These are phyloP conservation scores for Aristolochia fimbriata DNA, from an alignment of 164 flowering plant species.

Conservation along the genomic window DNA sequence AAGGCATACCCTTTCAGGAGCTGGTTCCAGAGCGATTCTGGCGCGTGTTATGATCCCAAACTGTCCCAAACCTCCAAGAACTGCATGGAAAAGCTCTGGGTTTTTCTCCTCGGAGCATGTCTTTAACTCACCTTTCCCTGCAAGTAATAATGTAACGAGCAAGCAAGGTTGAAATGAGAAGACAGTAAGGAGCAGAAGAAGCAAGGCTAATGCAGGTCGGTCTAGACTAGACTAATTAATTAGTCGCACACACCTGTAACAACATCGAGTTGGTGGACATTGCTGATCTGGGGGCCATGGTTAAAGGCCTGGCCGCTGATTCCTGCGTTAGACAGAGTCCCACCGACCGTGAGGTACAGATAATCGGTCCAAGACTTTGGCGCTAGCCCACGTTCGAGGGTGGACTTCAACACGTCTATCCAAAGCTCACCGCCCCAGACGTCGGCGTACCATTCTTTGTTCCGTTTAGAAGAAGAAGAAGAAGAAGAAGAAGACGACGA, in stretches of 20 bases:
- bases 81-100: slow-evolving; percentile 63
- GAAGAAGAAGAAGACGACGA: too few species aligned
- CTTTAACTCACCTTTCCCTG: slow-evolving; percentile 80
- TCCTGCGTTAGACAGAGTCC: slow-evolving; percentile 91
- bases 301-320: slow-evolving; percentile 95
- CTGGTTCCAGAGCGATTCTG: slow-evolving; percentile 72
- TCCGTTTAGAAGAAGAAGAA: neutral
- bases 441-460: slow-evolving; percentile 41
- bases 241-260: too few species aligned
- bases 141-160: too few species aligned
- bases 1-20: slow-evolving; percentile 85
- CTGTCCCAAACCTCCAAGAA: slow-evolving; percentile 92
- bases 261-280: slow-evolving; percentile 77
- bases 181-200: neutral
- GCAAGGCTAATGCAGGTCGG: neutral
- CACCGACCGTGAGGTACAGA: slow-evolving; percentile 83
- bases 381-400: slow-evolving; percentile 60
- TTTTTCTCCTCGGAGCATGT: slow-evolving; percentile 65
- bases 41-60: slow-evolving; percentile 97
- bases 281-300: slow-evolving; percentile 93
- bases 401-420: slow-evolving; percentile 66
- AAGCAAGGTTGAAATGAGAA: too few species aligned
- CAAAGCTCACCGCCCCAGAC: slow-evolving; percentile 97
- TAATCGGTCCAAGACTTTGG: slow-evolving; percentile 98
- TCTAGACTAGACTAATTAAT: too few species aligned